phyloP scores from a whole-genome alignment of 495 filamentous ascomycete species.

The Cetradonia linearis region DNA sequence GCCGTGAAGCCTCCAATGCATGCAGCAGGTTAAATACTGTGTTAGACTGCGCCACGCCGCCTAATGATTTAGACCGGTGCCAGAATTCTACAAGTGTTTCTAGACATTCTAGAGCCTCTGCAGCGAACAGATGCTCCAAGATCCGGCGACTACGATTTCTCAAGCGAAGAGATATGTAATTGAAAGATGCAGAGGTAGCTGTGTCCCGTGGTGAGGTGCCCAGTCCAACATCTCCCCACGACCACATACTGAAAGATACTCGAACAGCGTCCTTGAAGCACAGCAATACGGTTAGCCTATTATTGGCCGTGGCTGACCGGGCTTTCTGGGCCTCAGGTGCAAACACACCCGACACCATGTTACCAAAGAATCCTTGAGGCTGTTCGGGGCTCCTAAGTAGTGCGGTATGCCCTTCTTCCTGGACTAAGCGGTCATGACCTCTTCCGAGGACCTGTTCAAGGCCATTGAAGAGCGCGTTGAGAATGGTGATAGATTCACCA shows the following conservation, averaged over 20 bases:
- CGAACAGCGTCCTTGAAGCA: constrained; percentile 93
- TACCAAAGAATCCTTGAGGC: constrained; percentile 86
- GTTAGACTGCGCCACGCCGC: constrained; percentile 30
- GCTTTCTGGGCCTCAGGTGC: constrained; percentile 64
- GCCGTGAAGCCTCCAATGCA: constrained; percentile 81
- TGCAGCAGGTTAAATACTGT: constrained; percentile 73
- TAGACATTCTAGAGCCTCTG: constrained; percentile 88
- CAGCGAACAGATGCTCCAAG: constrained; percentile 84
- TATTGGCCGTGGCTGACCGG: constrained; percentile 76
- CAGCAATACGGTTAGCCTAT: constrained; percentile 83
- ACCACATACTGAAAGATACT: constrained; percentile 89
- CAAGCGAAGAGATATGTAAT: constrained; percentile 79
- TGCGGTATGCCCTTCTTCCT: constrained; percentile 60
- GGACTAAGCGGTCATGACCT: constrained; percentile 72
- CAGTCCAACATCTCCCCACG: constrained; percentile 65
- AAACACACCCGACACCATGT: constrained; percentile 92
- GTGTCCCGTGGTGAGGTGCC: constrained; percentile 48
- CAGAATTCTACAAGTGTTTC: constrained; percentile 84
- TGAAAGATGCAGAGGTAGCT: constrained; percentile 63
- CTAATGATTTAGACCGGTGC: constrained; percentile 37
- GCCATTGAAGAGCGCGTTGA: constrained; percentile 73
- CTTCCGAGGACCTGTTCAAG: constrained; percentile 82
- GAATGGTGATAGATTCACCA: constrained; percentile 44
- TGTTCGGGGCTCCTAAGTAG: constrained; percentile 71
- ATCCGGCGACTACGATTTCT: constrained; percentile 77